Percentiles rank a stretch among this genome's conserved stretches.
phyloP scores from a whole-genome alignment of 805 yeast species.

The Ogataea pilisensis region DNA sequence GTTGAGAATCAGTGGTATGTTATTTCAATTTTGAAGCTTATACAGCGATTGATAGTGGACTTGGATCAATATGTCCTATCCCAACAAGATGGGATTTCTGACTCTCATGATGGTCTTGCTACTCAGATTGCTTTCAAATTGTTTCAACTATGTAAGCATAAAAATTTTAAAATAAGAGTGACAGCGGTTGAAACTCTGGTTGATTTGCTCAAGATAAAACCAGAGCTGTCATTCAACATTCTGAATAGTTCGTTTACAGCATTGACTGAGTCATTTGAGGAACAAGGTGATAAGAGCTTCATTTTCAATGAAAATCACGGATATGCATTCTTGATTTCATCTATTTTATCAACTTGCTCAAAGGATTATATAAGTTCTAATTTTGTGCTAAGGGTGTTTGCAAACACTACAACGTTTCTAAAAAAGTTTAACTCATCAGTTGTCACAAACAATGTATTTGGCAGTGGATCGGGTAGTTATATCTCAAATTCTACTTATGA shows the following conservation, averaged over 20 bases:
- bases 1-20: conserved; percentile 25
- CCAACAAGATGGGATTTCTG: conserved; percentile 25
- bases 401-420: conserved; percentile 25
- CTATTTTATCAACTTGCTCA: conserved; percentile 28
- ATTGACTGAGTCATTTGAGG: conserved; percentile 32
- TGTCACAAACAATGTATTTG: conserved; percentile 30
- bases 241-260: conserved; percentile 34
- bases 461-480: conserved; percentile 24
- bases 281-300: conserved; percentile 20
- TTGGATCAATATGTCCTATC: conserved; percentile 31
- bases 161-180: conserved; percentile 38
- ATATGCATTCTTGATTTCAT: conserved; percentile 29
- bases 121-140: conserved; percentile 32
- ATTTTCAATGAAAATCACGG: conserved; percentile 30
- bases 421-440: conserved; percentile 35
- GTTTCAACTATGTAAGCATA: conserved; percentile 34
- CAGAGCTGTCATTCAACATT: conserved; percentile 26
- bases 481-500: conserved; percentile 32
- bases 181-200: conserved; percentile 35
- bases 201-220: conserved; percentile 32
- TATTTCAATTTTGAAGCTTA: conserved; percentile 25
- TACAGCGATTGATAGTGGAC: conserved; percentile 24
- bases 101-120: conserved; percentile 25
- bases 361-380: conserved; percentile 30
- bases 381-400: conserved; percentile 27